A percentile compares a stretch with the other conserved stretches of the same genome.
Evolutionary conservation across 2,329 filamentous ascomycete genomes (phyloP).

Genomic region (Alternaria gaisen): DNA sequence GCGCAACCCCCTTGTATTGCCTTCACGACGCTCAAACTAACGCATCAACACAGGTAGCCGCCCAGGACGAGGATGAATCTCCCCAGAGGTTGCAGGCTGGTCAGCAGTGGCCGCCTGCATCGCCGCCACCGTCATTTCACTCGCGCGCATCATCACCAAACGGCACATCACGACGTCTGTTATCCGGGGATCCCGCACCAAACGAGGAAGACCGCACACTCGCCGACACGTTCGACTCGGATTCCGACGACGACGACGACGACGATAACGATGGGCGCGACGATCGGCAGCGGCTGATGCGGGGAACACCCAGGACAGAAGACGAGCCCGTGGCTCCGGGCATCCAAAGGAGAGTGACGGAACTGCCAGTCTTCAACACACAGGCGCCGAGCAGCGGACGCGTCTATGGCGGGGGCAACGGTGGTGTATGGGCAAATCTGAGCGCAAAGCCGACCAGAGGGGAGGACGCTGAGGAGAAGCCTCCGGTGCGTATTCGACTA

Average conservation of each 20-base stretch:
- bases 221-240: slow-evolving; percentile 86
- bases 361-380: slow-evolving; percentile 62
- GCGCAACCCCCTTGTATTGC: slow-evolving; percentile 16
- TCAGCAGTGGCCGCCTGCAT: slow-evolving; percentile 54
- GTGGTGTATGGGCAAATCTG: slow-evolving; percentile 96
- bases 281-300: slow-evolving; percentile 86
- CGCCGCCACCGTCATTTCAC: slow-evolving; percentile 80
- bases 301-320: slow-evolving; percentile 61
- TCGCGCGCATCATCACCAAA: slow-evolving; percentile 78
- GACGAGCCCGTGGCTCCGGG: slow-evolving; percentile 42
- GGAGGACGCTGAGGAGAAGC: slow-evolving; percentile 86
- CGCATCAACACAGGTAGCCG: slow-evolving; percentile 50
- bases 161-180: slow-evolving; percentile 59
- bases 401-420: slow-evolving; percentile 78
- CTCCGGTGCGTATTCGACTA: slow-evolving; percentile 74
- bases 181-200: slow-evolving; percentile 61
- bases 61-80: slow-evolving; percentile 55
- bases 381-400: slow-evolving; percentile 54
- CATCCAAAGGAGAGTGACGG: slow-evolving; percentile 60
- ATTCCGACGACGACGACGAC: slow-evolving; percentile 69
- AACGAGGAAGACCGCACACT: slow-evolving; percentile 78
- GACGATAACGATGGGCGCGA: slow-evolving; percentile 73
- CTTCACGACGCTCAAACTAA: slow-evolving; percentile 23
- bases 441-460: slow-evolving; percentile 86
- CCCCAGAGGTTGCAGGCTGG: slow-evolving; percentile 32